A percentile compares a stretch with the other conserved stretches of the same genome.
Conservation (phyloP, 306 rosid genomes). For the Prunus padus region DNA sequence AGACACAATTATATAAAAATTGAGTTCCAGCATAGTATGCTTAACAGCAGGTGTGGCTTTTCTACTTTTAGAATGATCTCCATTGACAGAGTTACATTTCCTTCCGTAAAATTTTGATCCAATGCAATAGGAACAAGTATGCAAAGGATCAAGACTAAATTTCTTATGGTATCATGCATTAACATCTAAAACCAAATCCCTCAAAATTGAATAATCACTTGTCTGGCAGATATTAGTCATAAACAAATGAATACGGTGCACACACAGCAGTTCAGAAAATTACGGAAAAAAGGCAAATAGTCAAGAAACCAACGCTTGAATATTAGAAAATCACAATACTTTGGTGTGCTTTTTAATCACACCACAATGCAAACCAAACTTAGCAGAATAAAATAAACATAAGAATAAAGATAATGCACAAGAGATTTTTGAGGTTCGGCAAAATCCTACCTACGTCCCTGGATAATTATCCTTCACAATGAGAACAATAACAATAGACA, state of each 20-base stretch:
- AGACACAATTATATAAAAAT: too few relatives aligned
- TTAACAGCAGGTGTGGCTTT: not conserved
- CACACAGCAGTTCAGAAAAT: not conserved
- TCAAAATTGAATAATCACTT: not conserved
- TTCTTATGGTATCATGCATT: not conserved
- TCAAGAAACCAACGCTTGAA: not conserved
- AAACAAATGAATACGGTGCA: not conserved
- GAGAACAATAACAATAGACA: too few relatives aligned
- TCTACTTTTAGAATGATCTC: not conserved
- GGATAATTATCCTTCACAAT: too few relatives aligned
- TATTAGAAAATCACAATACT: too few relatives aligned
- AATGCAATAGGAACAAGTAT: not conserved
- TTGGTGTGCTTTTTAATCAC: too few relatives aligned
- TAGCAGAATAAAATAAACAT: too few relatives aligned
- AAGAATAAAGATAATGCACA: too few relatives aligned
- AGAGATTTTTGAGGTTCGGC: too few relatives aligned
- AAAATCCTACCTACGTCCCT: too few relatives aligned
- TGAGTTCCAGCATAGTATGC: too few relatives aligned
- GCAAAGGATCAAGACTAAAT: not conserved
- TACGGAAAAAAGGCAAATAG: not conserved
- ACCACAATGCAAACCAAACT: too few relatives aligned
- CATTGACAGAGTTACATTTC: not conserved
- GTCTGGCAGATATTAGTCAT: not conserved
- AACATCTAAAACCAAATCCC: not conserved
- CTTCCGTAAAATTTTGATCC: not conserved